phyloP scores from a whole-genome alignment of 805 yeast genomes.

The Hanseniaspora lindneri region DNA sequence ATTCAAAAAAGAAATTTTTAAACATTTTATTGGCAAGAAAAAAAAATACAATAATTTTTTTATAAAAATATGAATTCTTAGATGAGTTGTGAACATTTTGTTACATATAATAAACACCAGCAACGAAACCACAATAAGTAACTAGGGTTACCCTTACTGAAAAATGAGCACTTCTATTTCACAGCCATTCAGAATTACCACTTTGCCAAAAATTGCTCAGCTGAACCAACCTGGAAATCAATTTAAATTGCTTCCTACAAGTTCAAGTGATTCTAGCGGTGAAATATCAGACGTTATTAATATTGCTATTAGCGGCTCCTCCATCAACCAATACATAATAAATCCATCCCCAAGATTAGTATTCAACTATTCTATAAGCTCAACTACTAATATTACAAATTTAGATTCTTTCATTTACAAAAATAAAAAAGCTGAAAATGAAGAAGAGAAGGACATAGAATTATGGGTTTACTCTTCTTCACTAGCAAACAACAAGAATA shows the following conservation, averaged over 20 bases:
- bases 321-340: constrained; percentile 27
- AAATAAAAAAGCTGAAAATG: constrained; percentile 14
- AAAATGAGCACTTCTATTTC: constrained; percentile 22
- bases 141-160: not conserved
- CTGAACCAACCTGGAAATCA: constrained; percentile 24
- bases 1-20: not conserved
- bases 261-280: constrained; percentile 20
- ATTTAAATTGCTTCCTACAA: constrained; percentile 22
- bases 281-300: constrained; percentile 25
- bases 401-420: constrained; percentile 22
- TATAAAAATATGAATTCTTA: no score
- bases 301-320: constrained; percentile 29
- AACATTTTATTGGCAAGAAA: not conserved
- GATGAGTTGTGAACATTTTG: no score
- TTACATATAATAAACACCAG: no score
- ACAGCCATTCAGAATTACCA: constrained; percentile 28
- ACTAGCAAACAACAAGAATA: constrained; percentile 20
- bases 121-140: no score
- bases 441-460: constrained; percentile 17
- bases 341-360: constrained; percentile 31
- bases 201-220: constrained; percentile 27
- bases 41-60: no score
- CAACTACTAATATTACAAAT: constrained; percentile 28
- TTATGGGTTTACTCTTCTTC: constrained; percentile 23
- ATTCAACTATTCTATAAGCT: constrained; percentile 27